A percentile compares a stretch with the other conserved stretches of the same genome.
Evolutionary conservation across 345 rosid species (phyloP).

Genomic region (Aethionema arabicum): DNA sequence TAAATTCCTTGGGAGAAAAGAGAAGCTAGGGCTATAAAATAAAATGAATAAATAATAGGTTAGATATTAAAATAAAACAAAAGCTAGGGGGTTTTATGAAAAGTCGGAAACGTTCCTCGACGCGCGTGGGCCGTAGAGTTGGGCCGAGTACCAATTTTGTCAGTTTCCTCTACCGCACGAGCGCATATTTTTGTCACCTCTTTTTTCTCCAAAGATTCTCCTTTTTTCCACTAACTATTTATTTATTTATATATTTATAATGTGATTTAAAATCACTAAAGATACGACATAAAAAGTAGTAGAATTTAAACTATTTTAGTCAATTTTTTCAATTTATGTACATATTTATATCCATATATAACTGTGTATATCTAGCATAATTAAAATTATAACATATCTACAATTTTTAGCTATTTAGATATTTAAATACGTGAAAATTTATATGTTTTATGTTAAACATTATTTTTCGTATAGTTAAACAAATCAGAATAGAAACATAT

Average conservation of each 20-base stretch:
- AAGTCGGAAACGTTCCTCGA: conserved; percentile 25
- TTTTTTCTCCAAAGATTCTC: conserved; percentile 34
- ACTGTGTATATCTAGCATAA: too few relatives aligned
- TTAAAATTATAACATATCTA: too few relatives aligned
- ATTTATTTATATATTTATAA: conserved; percentile 2
- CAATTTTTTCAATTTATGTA: too few relatives aligned
- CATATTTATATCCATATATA: too few relatives aligned
- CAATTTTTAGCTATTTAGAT: too few relatives aligned
- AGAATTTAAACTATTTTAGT: too few relatives aligned
- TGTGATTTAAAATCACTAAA: conserved; percentile 14
- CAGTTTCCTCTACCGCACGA: conserved; percentile 39
- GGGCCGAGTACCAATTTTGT: conserved; percentile 30
- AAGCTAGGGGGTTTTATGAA: conserved; percentile 21
- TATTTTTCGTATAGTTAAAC: not conserved
- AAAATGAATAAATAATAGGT: conserved; percentile 7
- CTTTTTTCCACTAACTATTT: conserved; percentile 8
- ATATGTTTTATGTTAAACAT: too few relatives aligned
- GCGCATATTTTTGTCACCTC: conserved; percentile 23
- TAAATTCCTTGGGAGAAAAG: conserved; percentile 2
- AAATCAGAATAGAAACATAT: not conserved
- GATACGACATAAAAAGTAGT: not conserved
- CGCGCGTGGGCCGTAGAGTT: conserved; percentile 38
- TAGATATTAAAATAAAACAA: conserved; percentile 22
- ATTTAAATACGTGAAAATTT: too few relatives aligned
- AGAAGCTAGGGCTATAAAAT: conserved; percentile 4